phyloP scores from a whole-genome alignment of 306 rosid genomes.

The barrel medic (Medicago truncatula) region MtrunA17r5.0-ANR NC_053045.1:59566501-59567000 shows the following conservation, averaged over 20 bases:
- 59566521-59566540: constrained; percentile 29
- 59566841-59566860: too few relatives aligned
- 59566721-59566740: constrained; percentile 36
- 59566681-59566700: not conserved
- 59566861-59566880: too few relatives aligned
- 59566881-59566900: too few relatives aligned
- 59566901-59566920: too few relatives aligned
- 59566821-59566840: not conserved
- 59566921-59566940: too few relatives aligned
- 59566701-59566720: constrained; percentile 44
- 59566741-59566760: constrained; percentile 49
- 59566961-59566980: too few relatives aligned
- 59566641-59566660: constrained; percentile 26
- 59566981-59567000: too few relatives aligned
- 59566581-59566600: not conserved
- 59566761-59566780: constrained; percentile 50
- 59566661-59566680: constrained; percentile 37
- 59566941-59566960: too few relatives aligned
- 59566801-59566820: constrained; percentile 39
- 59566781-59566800: constrained; percentile 42
- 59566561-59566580: not conserved
- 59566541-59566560: constrained; percentile 3
- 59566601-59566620: not conserved
- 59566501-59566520: constrained; percentile 34
- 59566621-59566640: constrained; percentile 1